These are phyloP conservation scores for Marsdenia floribunda DNA, from an alignment of 257 asterid genomes.

Conservation along the genomic window DNA sequence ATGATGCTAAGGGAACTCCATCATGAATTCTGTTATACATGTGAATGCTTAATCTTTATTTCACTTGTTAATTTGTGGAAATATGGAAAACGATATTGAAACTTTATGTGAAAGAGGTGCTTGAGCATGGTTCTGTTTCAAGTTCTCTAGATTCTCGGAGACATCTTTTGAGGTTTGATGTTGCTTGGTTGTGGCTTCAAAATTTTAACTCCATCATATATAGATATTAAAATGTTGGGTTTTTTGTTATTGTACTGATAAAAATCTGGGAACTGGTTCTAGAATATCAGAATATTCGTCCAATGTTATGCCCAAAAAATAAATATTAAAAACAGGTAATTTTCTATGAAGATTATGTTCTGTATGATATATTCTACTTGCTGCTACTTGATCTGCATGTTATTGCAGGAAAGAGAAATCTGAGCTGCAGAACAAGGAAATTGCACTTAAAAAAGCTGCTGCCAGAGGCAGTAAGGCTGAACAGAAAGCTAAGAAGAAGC, in stretches of 20 bases:
- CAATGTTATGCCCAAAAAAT: too few species aligned
- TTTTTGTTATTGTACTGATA: neutral
- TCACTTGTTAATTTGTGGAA: neutral
- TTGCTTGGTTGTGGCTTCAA: neutral
- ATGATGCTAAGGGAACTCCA: neutral
- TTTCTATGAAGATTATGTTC: neutral
- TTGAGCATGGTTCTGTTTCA: neutral
- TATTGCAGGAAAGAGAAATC: slow-evolving; percentile 73
- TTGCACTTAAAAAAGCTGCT: slow-evolving; percentile 74
- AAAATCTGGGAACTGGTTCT: neutral
- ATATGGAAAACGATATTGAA: neutral
- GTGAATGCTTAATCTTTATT: neutral
- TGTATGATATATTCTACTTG: neutral
- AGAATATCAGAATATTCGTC: neutral
- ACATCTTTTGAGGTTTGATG: neutral
- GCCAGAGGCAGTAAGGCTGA: slow-evolving; percentile 98
- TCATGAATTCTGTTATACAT: neutral
- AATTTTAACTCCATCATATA: neutral
- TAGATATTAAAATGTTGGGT: neutral
- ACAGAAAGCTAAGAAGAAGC: slow-evolving; percentile 95
- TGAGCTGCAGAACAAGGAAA: slow-evolving; percentile 80
- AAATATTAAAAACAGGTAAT: neutral
- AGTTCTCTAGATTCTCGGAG: neutral
- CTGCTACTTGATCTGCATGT: neutral
- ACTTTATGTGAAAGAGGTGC: neutral